Evolutionary conservation across 2,329 filamentous ascomycete genomes (phyloP), one percentile per base, ranked within the genome.

Genomic region (Colletotrichum noveboracense): DNA sequence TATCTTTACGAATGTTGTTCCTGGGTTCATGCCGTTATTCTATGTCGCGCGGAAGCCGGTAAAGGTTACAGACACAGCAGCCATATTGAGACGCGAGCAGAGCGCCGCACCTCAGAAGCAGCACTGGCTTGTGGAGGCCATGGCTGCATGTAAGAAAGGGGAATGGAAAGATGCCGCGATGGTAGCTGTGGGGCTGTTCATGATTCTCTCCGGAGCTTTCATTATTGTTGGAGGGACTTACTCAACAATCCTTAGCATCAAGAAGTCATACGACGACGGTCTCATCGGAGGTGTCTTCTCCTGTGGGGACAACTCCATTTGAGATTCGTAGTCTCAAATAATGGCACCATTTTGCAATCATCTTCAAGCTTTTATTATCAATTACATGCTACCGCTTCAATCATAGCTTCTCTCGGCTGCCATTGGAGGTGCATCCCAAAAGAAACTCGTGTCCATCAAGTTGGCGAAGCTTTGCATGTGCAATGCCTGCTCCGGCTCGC

Each of bases 401-500:
- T 28, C 55, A 18, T 14, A 61, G 28, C 10, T 61, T 32, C 28
- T 61, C 18, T 61, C 58, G 4, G 58, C 12, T 14, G 58, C 3
- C 58, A 30, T 61, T 3, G 64, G 16, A 24, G 64, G 36, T 32
- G 36, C 64, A 10, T 64, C 60, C 60, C 60, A 64, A 38, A 64
- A 78, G 62, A 70, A 68, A 21, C 61, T 71, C 12, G 76, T 76
- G 24, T 77, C 77, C 30, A 78, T 28, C 14, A 77, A 21, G 24
- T 78, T 78, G 18, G 66, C 75, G 18, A 78, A 61, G 56, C 75
- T 74, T 28, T 78, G 77, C 56, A 78, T 66, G 21, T 78, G 52
- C 16, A 78, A 16, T 36, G 36, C 66, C 16, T 78, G 65, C 16
- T 75, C 71, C 24, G 62, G 60, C 34, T 72, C 71, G 13, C 16